Evolutionary conservation across 192 early-diverging fungal species (phyloP), one percentile per base, ranked within the genome.

Genomic region (Jimgerdemannia lactiflua): DNA sequence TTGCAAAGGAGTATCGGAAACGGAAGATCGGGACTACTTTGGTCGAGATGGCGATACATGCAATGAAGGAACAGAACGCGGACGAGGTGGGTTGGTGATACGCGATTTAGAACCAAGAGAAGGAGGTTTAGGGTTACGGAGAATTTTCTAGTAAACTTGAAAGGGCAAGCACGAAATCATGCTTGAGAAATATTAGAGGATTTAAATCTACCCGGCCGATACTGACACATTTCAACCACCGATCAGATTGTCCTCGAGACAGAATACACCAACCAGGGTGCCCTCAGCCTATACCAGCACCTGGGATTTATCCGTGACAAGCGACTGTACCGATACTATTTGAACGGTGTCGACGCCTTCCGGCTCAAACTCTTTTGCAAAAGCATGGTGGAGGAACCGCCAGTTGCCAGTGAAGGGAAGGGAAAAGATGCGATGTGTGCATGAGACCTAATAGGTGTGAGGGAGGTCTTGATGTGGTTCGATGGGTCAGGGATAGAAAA

Each of bases 271-370:
- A 99, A 99, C 78, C 73, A 66, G 70, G 94, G 90, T 2, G 96
- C 98, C 2, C 82, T 98, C 54, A 87, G 89, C 2, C 78, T 99
- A 69, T 99, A 99, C 72, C 91, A 96, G 82, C 86, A 88, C 4
- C 81, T 99, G 40, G 98, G 98, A 4, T 99, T 99, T 75, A 86
- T 98, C 43, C 86, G 92, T 63, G 97, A 99, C 65, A 99, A 99
- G 82, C 77, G 96, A 42, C 77, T 99, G 63, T 87, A 87, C 75
- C 85, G 95, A 39, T 99, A 99, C 76, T 99, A 99, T 78, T 79
- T 99, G 70, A 95, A 95, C 73, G 98, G 97, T 0, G 89, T 92
- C 3, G 98, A 98, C 77, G 98, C 98, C 0, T 99, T 87, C 74
- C 80, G 95, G 64, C 79, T 95, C 14, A 95, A 95, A 75, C 78